Evolutionary conservation across 2,329 filamentous ascomycete genomes (phyloP).

Genomic region (Fusarium aywerte): DNA sequence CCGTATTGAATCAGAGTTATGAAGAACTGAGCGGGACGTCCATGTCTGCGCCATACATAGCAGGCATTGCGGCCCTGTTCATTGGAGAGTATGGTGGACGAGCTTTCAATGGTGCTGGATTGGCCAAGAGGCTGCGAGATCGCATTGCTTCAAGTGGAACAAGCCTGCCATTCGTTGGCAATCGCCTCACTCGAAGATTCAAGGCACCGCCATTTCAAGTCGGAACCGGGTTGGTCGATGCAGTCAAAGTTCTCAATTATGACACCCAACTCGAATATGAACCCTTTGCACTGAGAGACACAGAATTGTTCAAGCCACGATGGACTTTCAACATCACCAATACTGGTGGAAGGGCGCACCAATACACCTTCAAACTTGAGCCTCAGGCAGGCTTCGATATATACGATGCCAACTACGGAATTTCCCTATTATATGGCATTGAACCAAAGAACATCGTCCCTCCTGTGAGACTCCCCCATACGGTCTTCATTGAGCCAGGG

Average conservation of each 20-base stretch:
- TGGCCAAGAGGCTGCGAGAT: constrained; percentile 49
- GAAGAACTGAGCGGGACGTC: constrained; percentile 63
- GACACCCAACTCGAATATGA: constrained; percentile 53
- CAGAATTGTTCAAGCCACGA: constrained; percentile 53
- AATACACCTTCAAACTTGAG: constrained; percentile 56
- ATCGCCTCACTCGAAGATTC: constrained; percentile 33
- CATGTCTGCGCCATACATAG: constrained; percentile 66
- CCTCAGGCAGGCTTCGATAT: constrained; percentile 55
- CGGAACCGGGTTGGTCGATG: constrained; percentile 61
- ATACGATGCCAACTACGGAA: constrained; percentile 46
- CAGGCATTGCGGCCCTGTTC: constrained; percentile 61
- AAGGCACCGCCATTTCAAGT: constrained; percentile 54
- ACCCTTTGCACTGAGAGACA: constrained; percentile 62
- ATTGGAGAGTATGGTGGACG: constrained; percentile 57
- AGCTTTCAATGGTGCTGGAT: constrained; percentile 50
- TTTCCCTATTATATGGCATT: constrained; percentile 45
- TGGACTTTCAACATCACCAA: constrained; percentile 58
- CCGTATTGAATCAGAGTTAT: constrained; percentile 57
- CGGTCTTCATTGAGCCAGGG: constrained; percentile 46
- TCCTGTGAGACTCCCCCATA: constrained; percentile 45
- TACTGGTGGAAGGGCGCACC: constrained; percentile 51
- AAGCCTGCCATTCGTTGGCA: constrained; percentile 48
- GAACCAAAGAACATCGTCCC: constrained; percentile 47
- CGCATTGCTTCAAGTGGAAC: constrained; percentile 52
- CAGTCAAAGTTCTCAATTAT: constrained; percentile 57